Conservation (phyloP, 225 moss, liverwort and hornwort species). For the Polytrichum commune region DNA sequence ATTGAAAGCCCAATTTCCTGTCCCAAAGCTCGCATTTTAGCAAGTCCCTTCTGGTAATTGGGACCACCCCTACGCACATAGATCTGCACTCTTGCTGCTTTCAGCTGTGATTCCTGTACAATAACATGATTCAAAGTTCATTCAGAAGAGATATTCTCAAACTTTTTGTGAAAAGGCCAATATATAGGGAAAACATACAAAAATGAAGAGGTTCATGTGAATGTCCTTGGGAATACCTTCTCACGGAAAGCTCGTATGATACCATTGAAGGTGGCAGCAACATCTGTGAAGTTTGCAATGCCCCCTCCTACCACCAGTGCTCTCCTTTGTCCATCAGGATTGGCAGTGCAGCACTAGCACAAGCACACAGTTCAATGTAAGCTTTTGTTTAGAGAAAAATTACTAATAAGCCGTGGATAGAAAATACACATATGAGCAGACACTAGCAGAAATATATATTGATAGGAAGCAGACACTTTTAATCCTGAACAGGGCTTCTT, state of each 20-base stretch:
- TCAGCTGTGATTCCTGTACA: constrained; percentile 78
- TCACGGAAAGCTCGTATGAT: constrained; percentile 92
- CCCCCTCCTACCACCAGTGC: constrained; percentile 90
- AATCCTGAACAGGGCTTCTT: too few species aligned
- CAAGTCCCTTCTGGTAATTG: constrained; percentile 88
- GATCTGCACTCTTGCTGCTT: constrained; percentile 85
- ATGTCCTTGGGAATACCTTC: constrained; percentile 45
- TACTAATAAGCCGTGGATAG: too few species aligned
- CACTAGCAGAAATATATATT: too few species aligned
- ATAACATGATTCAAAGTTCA: neutral
- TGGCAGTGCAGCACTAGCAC: constrained; percentile 81
- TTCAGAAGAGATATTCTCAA: neutral
- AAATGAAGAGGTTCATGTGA: neutral
- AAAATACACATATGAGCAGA: too few species aligned
- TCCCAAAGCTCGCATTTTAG: constrained; percentile 88
- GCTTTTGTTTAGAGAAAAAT: too few species aligned
- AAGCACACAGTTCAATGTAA: constrained; percentile 1
- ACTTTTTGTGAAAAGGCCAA: neutral
- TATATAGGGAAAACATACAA: neutral
- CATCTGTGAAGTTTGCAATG: constrained; percentile 98
- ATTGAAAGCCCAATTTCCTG: constrained; percentile 71
- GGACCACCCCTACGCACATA: constrained; percentile 96
- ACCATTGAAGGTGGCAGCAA: constrained; percentile 91
- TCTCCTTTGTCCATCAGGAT: constrained; percentile 83
- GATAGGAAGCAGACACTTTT: too few species aligned